Base-by-base conservation (phyloP, 768 basidiomycete species). In the Termitomyces sp. region DNA sequence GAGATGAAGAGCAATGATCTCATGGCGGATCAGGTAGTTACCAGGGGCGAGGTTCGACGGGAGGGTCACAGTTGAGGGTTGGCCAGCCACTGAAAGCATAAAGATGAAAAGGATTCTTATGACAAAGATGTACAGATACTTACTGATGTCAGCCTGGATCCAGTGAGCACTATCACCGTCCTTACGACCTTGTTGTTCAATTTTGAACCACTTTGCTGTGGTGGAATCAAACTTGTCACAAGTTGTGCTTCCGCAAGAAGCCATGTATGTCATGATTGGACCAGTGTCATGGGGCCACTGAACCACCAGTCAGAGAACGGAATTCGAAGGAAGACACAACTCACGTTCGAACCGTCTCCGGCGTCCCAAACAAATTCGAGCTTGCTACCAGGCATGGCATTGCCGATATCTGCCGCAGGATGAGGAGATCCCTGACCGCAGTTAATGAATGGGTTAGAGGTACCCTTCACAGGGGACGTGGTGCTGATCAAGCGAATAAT, bases 1-100 rank as follows among this genome's bases (percentile, higher is more conserved):
- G 48, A 85, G 78, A 66, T 92, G 91, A 15, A 92, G 81, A 11
- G 87, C 86, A 68, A 92, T 86, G 70, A 92, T 87, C 68, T 93
- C 90, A 69, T 90, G 85, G 1, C 90, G 87, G 67, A 91, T 69
- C 59, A 93, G 75, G 69, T 92, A 92, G 63, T 87, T 82, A 5
- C 91, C 91, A 3, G 86, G 72, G 2, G 82, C 76, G 55, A 93
- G 68, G 47, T 78, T 80, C 20, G 70, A 60, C 1, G 85, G 85
- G 49, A 87, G 65, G 0, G 71, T 75, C 1, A 81, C 70, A 15
- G 67, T 74, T 0, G 77, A 77, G 3, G 76, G 68, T 2, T 55
- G 64, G 9, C 83, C 80, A 7, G 69, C 61, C 72, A 78, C 80
- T 79, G 61, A 37, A 45, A 41, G 24, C 20, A 39, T 0, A 4